Base-by-base conservation (phyloP, 208 protist species). In the Acanthamoeba triangularis region DNA sequence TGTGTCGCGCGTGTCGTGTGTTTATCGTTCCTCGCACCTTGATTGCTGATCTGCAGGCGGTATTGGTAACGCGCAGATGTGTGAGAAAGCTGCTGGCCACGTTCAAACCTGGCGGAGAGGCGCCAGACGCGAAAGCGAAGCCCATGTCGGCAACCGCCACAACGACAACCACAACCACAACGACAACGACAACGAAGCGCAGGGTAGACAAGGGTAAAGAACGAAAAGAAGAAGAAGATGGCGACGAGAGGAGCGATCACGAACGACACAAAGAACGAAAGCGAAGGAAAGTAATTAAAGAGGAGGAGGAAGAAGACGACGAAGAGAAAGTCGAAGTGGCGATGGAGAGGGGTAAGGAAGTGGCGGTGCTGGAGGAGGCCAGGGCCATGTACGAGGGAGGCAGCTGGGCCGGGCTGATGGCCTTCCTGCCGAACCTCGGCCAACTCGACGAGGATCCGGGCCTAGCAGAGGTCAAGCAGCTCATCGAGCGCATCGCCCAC, bases 31-130 rank as follows among this genome's bases (percentile, higher is more conserved):
- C 16, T 72, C 28, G 3, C 35, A 11, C 49, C 49, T 52, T 52
- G 49, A 14, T 52, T 4, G 52, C 52, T 59, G 18, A 59, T 7
- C 52, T 3, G 52, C 52, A 63, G 56, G 56, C 56, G 14, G 20
- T 14, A 14, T 33, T 8, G 61, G 7, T 13, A 2, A 13, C 61
- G 52, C 16, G 25, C 30, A 80, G 72, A 13, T 80, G 72, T 25
- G 72, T 80, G 35, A 80, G 72, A 13, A 80, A 44, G 72, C 72
- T 80, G 35, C 33, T 80, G 18, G 72, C 72, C 25, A 11, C 72
- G 37, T 80, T 80, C 18, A 13, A 28, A 13, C 25, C 65, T 47
- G 35, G 72, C 33, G n/a, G 67, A 13, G 67, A 76, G 67, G 67
- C n/a, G n/a, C 2, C 6, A n/a, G 28, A 41, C 33, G 30, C 35